Base-by-base conservation (phyloP, 305 asterid genomes). In the Ajuga reptans region DNA sequence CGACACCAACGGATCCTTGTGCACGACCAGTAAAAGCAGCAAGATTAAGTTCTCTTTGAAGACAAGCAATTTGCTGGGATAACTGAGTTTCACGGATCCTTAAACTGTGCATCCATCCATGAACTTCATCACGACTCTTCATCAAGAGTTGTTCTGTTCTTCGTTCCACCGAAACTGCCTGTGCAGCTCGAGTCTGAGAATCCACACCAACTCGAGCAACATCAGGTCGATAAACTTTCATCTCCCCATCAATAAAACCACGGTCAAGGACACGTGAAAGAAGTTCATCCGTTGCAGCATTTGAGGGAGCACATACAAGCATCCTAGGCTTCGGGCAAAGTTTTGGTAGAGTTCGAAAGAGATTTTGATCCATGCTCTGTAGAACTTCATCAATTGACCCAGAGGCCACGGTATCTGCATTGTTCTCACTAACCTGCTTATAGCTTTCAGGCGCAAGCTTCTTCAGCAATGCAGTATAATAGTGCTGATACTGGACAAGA, bases 241-340 rank as follows among this genome's bases (percentile, higher is more conserved):
- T 91, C 86, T 94, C 99, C 10, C 99, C 99, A 37, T 94, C 99
- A 77, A 94, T 88, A 71, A 94, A 94, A 56, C 99, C 99, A 81
- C 97, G 96, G 76, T 91, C 97, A 68, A 94, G 97, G 49, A 94
- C 99, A 79, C 99, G 95, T 11, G 98, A 61, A 70, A 94, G 95
- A 76, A 94, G 80, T 79, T 94, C 99, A 64, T 94, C 99, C 52
- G 99, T 91, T 43, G 99, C 99, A 31, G 99, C 97, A 83, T 94
- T 94, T 37, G 99, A 94, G 66, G 99, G 99, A 72, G 99, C 99
- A 78, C 99, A 94, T 15, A 94, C 99, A 15, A 94, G 98, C 99
- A 94, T 94, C 79, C 97, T 85, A 53, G 99, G 99, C 79, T 94
- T 94, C 5, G 99, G 99, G 75, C 99, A 94, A 33, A 94, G 91